Base-by-base conservation (phyloP, 2,329 filamentous ascomycete genomes). In the Talaromyces sp. region DNA sequence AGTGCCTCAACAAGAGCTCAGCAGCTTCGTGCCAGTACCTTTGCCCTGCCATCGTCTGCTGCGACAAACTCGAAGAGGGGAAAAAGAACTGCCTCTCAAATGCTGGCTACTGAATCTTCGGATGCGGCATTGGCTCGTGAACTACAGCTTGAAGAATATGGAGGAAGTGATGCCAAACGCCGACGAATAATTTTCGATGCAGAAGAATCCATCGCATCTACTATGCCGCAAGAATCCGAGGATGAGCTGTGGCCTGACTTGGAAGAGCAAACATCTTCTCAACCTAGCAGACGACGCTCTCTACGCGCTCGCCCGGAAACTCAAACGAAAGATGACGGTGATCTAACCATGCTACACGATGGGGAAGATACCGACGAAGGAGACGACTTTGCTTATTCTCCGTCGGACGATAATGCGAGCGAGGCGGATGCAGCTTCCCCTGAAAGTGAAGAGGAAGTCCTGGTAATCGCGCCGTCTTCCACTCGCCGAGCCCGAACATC, bases 71-170 rank as follows among this genome's bases (percentile, higher is more conserved):
- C 67, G 31, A 68, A 66, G 48, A 72, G 82, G 66, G 71, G 76
- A 60, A 83, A 84, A 73, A 74, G 79, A 56, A 65, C 77, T 61
- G 70, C 77, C 35, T 74, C 80, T 58, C 77, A 76, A n/a, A 74
- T 83, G 65, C 66, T 71, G 0, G 69, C 73, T 31, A 42, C 62
- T 16, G 72, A 77, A 44, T 75, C 76, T 37, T 70, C 72, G 1
- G 80, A 83, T 68, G 83, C 81, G 12, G 78, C 81, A 52, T 72
- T 89, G 42, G 87, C 87, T 37, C 75, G 80, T 50, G 76, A 76
- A 46, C 75, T 89, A 58, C 86, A 89, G 68, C 76, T 83, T 33
- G 79, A 86, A 66, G 81, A 84, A 66, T 83, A 83, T 60, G 72
- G 73, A 11, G 67, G 71, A 23, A 66, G 70, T 9, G 69, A 65